Percentiles rank a stretch among this genome's conserved stretches.
Evolutionary conservation across 1,284 basidiomycete genomes (phyloP).

Genomic region (Melampsora larici-populina): DNA sequence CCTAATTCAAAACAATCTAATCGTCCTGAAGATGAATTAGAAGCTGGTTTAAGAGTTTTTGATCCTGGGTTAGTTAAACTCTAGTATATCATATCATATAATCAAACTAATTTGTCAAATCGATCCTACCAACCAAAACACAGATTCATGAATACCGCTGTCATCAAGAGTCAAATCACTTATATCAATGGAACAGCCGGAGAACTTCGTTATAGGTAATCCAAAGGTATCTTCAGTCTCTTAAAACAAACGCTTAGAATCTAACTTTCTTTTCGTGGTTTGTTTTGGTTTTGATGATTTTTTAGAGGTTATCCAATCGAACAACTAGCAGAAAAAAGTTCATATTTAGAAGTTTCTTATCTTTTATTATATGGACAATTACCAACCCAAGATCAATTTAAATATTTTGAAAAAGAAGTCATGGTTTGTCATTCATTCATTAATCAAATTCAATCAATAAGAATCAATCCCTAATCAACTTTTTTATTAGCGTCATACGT

Average conservation of each 20-base stretch:
- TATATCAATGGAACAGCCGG: constrained; percentile 82
- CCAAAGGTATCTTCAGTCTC: background rate
- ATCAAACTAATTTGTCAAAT: constrained; percentile 47
- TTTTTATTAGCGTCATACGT: constrained; percentile 62
- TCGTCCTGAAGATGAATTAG: constrained; percentile 70
- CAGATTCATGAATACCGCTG: constrained; percentile 80
- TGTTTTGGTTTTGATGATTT: background rate
- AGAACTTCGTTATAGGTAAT: constrained; percentile 56
- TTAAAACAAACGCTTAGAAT: constrained; percentile 1
- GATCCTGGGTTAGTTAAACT: constrained; percentile 62
- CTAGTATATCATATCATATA: constrained; percentile 64
- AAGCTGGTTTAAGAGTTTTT: constrained; percentile 43
- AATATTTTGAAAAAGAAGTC: constrained; percentile 68
- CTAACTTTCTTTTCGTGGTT: background rate
- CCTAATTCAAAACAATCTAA: constrained; percentile 49
- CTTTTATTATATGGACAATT: constrained; percentile 80
- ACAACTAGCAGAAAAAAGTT: constrained; percentile 71
- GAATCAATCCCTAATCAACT: too few species aligned
- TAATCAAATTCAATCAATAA: too few species aligned
- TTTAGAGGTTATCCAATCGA: constrained; percentile 84
- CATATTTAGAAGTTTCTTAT: constrained; percentile 76
- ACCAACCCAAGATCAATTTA: constrained; percentile 65
- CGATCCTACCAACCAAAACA: constrained; percentile 49
- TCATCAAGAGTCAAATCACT: constrained; percentile 73
- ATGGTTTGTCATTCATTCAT: constrained; percentile 53